Base-by-base conservation (phyloP, 2,329 filamentous ascomycete species). In the Paecilomyces sp. region DNA sequence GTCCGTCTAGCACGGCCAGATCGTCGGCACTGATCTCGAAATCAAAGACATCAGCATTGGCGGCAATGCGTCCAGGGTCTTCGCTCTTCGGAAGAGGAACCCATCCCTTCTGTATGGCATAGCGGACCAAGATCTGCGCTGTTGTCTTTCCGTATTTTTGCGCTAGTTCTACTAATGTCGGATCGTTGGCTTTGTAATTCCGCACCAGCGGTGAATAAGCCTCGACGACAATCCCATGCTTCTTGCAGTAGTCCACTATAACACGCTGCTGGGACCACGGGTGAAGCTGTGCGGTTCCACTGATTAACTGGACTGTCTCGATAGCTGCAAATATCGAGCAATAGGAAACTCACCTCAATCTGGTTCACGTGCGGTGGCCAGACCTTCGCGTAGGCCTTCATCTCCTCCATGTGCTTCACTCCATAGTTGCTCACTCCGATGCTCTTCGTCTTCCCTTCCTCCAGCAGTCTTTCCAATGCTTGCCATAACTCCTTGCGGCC, bases 71-170 rank as follows among this genome's bases (percentile, higher is more conserved):
- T 31, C 81, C 83, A 0, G 85, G 81, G 3, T 84, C 88, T 56
- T 88, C 87, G 61, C 86, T 90, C 82, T 92, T 92, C 24, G 89
- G 88, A 62, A 92, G 77, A 54, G 88, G 88, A 34, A 89, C 81
- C 72, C 85, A 86, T 3, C 85, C 88, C 76, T 90, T 92, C 75
- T 96, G 89, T 74, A 96, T 73, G 65, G 88, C 89, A 83, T 91
- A 96, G 63, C 91, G 83, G 56, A 96, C 77, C 68, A 96, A 74
- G 9, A 96, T 77, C 79, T 96, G 92, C 9, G 89, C 88, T 61
- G 88, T 84, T 7, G 84, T 84, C 77, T 88, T 92, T 64, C 80
- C 80, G 72, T 94, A 85, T 77, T 91, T 92, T 67, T 87, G 79
- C 0, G 87, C 85, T 59, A 95, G 75, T 13, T 79, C 79, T 61